Base-by-base conservation (phyloP, 768 basidiomycete genomes). In the Leccinum obscurum region DNA sequence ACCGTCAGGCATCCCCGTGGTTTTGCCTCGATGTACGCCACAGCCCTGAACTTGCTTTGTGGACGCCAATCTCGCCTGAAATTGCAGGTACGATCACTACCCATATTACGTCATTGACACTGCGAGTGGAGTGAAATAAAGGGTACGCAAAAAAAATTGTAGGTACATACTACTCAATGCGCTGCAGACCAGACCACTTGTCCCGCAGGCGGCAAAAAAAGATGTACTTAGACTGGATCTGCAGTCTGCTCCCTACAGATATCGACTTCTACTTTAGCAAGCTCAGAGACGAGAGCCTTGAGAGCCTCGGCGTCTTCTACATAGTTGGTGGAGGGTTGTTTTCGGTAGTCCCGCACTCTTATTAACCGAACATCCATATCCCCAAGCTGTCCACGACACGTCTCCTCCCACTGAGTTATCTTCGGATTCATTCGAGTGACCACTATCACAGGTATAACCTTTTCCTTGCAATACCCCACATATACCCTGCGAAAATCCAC, bases 401-500 rank as follows among this genome's bases (percentile, higher is more conserved):
- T 58, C 8, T 2, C 1, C 55, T 64, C 58, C 68, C 62, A 70
- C 6, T 6, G 62, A 7, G 17, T 6, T 10, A 3, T 30, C 2
- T 35, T 60, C 10, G 49, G 39, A 7, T 34, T 13, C 63, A 64
- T 63, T 35, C 26, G 63, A 26, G 66, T 70, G 41, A 70, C 35
- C 39, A 66, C 70, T 20, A 70, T 41, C 39, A 57, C 61, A 1
- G 69, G 70, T 51, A 55, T 48, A 22, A 64, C 70, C 30, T 46
- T 68, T 56, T 15, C 61, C 5, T 54, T 62, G 56, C 68, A 70
- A 28, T 68, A 70, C 1, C 67, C 68, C 61, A 62, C 54, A 17
- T 70, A 72, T 20, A 70, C 65, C 58, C 55, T 71, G 34, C 44
- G 61, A 44, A 70, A 70, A 22, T 56, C 62, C 6, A 63, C 37